Evolutionary conservation across 768 basidiomycete genomes (phyloP).

Genomic region (Phaeolepiota aurea): DNA sequence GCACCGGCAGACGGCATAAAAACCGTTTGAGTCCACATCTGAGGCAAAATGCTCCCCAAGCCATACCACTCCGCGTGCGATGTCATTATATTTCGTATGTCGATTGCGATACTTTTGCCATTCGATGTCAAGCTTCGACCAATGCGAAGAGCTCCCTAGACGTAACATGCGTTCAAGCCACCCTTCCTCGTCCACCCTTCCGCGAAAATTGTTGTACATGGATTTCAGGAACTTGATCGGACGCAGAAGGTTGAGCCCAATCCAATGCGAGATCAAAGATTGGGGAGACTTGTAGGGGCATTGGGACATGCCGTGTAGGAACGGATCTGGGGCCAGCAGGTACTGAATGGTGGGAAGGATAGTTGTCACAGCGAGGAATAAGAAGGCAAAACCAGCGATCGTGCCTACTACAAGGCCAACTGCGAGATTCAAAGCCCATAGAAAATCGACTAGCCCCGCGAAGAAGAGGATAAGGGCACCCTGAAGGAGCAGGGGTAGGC

Average conservation of each 20-base stretch:
- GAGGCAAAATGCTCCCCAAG: not conserved
- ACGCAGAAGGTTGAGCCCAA: not conserved
- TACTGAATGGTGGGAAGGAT: not conserved
- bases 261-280: not conserved
- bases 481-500: constrained; percentile 7
- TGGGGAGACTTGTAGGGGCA: constrained; percentile 1
- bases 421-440: constrained; percentile 5
- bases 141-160: not conserved
- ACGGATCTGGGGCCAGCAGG: not conserved
- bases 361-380: constrained; percentile 5
- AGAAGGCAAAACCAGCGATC: constrained; percentile 4
- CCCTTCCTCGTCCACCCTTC: not conserved
- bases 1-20: not conserved
- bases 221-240: not conserved
- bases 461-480: constrained; percentile 11
- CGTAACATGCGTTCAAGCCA: not conserved
- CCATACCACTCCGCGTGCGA: not conserved
- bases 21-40: not conserved
- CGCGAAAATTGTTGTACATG: not conserved
- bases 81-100: not conserved
- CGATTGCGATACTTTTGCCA: not conserved
- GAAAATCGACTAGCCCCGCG: constrained; percentile 8
- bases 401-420: constrained; percentile 6
- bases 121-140: not conserved
- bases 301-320: not conserved